These are phyloP conservation scores for Fraxinus pennsylvanica DNA, from an alignment of 257 asterid genomes.

Conservation along the genomic window DNA sequence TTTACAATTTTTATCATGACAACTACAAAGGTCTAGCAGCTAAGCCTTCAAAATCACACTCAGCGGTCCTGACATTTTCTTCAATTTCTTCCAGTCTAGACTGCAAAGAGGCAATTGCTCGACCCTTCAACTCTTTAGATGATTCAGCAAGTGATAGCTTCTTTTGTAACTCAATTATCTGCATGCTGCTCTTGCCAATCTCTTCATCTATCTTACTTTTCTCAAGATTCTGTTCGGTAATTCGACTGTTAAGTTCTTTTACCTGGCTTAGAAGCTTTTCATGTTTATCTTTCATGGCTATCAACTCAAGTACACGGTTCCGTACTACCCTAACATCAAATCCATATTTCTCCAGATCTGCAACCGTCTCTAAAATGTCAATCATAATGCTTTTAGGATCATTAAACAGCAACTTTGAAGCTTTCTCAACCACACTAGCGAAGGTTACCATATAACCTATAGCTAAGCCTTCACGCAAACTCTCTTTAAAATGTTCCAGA, in stretches of 20 bases:
- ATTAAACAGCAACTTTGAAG: slow-evolving; percentile 41
- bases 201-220: slow-evolving; percentile 40
- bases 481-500: slow-evolving; percentile 47
- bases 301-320: slow-evolving; percentile 37
- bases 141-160: slow-evolving; percentile 36
- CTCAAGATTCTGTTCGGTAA: slow-evolving; percentile 28
- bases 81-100: slow-evolving; percentile 34
- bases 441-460: slow-evolving; percentile 74
- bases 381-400: slow-evolving; percentile 44
- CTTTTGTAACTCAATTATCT: slow-evolving; percentile 46
- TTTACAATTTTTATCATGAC: background rate
- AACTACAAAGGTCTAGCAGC: slow-evolving; percentile 19
- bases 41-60: slow-evolving; percentile 30
- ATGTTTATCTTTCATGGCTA: slow-evolving; percentile 37
- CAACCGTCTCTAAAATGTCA: slow-evolving; percentile 55
- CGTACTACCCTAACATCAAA: slow-evolving; percentile 47
- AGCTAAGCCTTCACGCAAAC: slow-evolving; percentile 77
- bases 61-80: slow-evolving; percentile 26
- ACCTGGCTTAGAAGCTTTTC: slow-evolving; percentile 35
- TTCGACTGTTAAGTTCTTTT: slow-evolving; percentile 32
- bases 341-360: slow-evolving; percentile 67
- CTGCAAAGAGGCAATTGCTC: slow-evolving; percentile 38
- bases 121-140: slow-evolving; percentile 37
- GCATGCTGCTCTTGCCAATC: slow-evolving; percentile 39
- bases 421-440: slow-evolving; percentile 52